phyloP scores from a whole-genome alignment of 345 rosid genomes.

The Murraya koenigii region DNA sequence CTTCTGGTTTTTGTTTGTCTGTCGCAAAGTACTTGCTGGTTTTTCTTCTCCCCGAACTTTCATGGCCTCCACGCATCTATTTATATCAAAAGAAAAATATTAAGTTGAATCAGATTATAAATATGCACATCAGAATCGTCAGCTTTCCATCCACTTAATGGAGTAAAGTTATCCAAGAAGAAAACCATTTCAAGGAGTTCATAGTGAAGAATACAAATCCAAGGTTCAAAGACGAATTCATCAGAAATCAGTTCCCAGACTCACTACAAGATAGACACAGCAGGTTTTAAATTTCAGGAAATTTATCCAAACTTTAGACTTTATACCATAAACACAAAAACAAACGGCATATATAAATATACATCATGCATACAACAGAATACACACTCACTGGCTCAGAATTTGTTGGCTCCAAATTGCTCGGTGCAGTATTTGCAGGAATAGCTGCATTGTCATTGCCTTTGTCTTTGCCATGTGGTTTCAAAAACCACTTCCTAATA shows the following conservation, averaged over 20 bases:
- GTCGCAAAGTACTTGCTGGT: conserved; percentile 92
- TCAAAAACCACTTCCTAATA: conserved; percentile 97
- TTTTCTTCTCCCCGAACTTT: conserved; percentile 62
- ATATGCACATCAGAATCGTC: background rate
- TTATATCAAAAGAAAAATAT: background rate
- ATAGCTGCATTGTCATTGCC: conserved; percentile 45
- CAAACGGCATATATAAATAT: background rate
- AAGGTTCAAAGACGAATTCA: too few species aligned
- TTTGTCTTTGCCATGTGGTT: conserved; percentile 75
- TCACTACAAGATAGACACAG: background rate
- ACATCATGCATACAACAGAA: background rate
- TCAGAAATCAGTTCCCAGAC: too few species aligned
- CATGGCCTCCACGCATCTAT: conserved; percentile 48
- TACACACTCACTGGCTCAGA: conserved; percentile 38
- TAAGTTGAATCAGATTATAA: background rate
- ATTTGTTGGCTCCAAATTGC: conserved; percentile 33
- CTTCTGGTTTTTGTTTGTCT: conserved; percentile 60
- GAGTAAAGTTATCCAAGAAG: background rate
- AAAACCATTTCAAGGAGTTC: background rate
- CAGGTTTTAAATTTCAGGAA: background rate
- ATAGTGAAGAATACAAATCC: background rate
- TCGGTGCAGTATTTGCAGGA: conserved; percentile 32
- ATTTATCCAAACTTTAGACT: background rate
- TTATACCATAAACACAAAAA: background rate
- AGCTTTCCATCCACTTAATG: background rate